A percentile compares a stretch with the other conserved stretches of the same genome.
Conservation (phyloP, 2,329 filamentous ascomycete species). For the Aspergillus tanneri region DNA sequence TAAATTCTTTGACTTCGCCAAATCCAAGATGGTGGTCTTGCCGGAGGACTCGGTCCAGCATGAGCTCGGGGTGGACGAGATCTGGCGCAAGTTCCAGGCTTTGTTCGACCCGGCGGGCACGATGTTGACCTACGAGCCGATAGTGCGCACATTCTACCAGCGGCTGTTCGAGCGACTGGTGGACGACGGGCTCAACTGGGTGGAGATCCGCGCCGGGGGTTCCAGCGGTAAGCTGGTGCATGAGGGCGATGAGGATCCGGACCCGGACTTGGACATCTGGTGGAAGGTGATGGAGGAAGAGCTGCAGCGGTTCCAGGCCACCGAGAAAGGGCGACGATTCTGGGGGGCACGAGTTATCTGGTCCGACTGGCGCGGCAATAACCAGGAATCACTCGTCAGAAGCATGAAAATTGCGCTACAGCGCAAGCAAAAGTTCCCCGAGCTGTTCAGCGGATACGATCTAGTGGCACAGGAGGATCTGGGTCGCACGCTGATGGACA, state of each 20-base stretch:
- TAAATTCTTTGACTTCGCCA: conserved; percentile 74
- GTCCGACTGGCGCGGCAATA: conserved; percentile 64
- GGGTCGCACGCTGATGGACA: conserved; percentile 69
- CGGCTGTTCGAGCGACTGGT: conserved; percentile 67
- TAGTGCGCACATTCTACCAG: conserved; percentile 72
- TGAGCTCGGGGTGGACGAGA: conserved; percentile 76
- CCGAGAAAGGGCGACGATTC: conserved; percentile 68
- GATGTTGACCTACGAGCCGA: conserved; percentile 81
- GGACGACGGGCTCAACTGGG: conserved; percentile 77
- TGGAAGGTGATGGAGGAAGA: conserved; percentile 68
- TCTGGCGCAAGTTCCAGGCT: conserved; percentile 77
- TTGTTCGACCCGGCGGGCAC: conserved; percentile 71
- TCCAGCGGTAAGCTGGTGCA: conserved; percentile 65
- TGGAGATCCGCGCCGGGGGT: conserved; percentile 76
- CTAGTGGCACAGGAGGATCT: conserved; percentile 83
- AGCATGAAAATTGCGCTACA: conserved; percentile 83
- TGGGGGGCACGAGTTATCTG: conserved; percentile 82
- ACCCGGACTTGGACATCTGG: conserved; percentile 67
- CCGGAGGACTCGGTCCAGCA: conserved; percentile 71
- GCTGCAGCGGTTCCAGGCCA: conserved; percentile 68
- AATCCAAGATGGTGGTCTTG: conserved; percentile 67
- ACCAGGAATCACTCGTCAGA: conserved; percentile 9
- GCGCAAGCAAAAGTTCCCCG: conserved; percentile 73
- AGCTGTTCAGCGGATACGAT: conserved; percentile 81
- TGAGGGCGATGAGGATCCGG: conserved; percentile 62